Conservation (phyloP, 23 red algal species). For the Gracilaria caudata region DNA sequence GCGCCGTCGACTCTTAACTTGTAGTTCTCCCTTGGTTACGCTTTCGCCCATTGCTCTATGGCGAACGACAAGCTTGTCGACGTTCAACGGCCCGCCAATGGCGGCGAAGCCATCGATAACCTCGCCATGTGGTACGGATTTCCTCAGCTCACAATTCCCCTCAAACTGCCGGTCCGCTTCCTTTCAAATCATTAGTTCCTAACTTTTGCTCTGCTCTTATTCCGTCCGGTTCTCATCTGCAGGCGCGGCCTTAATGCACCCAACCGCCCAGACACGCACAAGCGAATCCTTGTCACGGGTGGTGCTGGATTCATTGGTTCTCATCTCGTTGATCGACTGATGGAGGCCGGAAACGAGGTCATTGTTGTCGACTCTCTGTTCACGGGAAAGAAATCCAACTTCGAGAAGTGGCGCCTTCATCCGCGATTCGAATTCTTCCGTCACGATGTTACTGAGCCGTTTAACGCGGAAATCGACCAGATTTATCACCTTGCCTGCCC, state of each 20-base stretch:
- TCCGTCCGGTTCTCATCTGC: background rate
- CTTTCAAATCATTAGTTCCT: background rate
- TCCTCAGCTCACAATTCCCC: background rate
- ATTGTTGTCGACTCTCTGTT: constrained; percentile 96
- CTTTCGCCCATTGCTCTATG: background rate
- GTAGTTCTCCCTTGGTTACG: background rate
- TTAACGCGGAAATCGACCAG: constrained; percentile 92
- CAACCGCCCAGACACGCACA: constrained; percentile 81
- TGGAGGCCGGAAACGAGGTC: constrained; percentile 97
- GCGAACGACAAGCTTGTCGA: constrained; percentile 63
- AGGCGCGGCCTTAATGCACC: constrained; percentile 87
- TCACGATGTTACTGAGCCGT: constrained; percentile 96
- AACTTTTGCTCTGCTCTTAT: background rate
- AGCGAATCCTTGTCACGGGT: constrained; percentile 96
- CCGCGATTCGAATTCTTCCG: constrained; percentile 97
- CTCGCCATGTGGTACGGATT: constrained; percentile 69
- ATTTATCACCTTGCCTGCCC: constrained; percentile 99
- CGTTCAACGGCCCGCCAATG: constrained; percentile 76
- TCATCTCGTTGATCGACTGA: constrained; percentile 96
- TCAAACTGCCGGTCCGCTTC: background rate
- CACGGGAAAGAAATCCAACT: constrained; percentile 94
- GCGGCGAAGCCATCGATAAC: constrained; percentile 78
- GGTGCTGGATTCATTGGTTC: constrained; percentile 99
- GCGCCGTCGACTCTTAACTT: too few species aligned
- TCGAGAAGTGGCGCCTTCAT: constrained; percentile 79